A percentile compares a stretch with the other conserved stretches of the same genome.
Conservation (phyloP, 768 basidiomycete species). For the Punctularia strigosozonata region DNA sequence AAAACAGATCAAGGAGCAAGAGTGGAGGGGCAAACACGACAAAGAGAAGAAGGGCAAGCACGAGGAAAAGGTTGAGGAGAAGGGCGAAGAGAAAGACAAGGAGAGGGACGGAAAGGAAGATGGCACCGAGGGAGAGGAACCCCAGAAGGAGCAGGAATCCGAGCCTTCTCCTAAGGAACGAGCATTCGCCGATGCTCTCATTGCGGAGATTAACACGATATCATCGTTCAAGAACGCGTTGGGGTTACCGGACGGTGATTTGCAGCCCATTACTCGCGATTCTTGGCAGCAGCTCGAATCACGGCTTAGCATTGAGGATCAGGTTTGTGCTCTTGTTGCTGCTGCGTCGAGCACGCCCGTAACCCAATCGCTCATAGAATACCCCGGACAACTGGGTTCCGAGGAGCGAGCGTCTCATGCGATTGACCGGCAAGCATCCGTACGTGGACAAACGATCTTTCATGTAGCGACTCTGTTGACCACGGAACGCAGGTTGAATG, state of each 20-base stretch:
- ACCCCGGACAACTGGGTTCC: slow-evolving; percentile 13
- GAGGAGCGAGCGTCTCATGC: slow-evolving; percentile 7
- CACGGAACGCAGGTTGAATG: too few relatives aligned
- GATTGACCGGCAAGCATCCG: slow-evolving; percentile 11
- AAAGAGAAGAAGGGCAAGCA: not conserved
- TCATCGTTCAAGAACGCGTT: not conserved
- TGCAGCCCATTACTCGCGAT: too few relatives aligned
- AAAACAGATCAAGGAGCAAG: too few relatives aligned
- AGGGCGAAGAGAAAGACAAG: not conserved
- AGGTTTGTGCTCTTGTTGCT: not conserved
- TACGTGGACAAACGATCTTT: too few relatives aligned
- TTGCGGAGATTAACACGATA: not conserved
- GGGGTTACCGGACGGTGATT: too few relatives aligned
- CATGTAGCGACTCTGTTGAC: too few relatives aligned
- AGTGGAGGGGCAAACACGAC: not conserved
- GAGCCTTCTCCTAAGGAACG: not conserved
- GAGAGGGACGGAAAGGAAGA: not conserved
- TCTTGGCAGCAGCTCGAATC: not conserved
- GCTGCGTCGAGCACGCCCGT: not conserved
- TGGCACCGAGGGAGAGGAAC: not conserved
- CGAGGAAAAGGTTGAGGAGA: not conserved
- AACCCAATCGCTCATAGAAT: not conserved
- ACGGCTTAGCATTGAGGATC: not conserved
- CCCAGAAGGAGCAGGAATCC: not conserved
- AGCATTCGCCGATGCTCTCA: not conserved